Evolutionary conservation across 2,329 filamentous ascomycete species (phyloP).

Genomic region (Ceratocystis papillata): DNA sequence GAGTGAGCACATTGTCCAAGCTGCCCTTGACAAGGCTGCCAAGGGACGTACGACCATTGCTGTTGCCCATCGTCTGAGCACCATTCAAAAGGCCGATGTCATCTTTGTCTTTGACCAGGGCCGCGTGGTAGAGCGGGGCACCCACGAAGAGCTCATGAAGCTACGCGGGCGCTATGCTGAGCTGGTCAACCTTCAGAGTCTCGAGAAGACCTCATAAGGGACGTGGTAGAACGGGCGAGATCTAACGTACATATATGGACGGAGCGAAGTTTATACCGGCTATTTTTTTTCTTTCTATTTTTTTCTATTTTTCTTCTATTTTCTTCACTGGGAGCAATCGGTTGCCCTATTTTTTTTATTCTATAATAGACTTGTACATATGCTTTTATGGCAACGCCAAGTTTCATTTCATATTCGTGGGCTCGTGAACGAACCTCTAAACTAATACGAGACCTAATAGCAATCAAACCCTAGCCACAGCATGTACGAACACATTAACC

Average conservation of each 20-base stretch:
- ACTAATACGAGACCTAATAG: no score
- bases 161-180: constrained; percentile 64
- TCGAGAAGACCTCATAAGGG: constrained; percentile 35
- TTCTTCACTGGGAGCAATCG: not conserved
- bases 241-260: not conserved
- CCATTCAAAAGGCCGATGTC: constrained; percentile 86
- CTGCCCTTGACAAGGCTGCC: constrained; percentile 67
- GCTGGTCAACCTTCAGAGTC: constrained; percentile 67
- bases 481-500: not conserved
- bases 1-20: constrained; percentile 69
- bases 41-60: constrained; percentile 84
- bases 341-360: not conserved
- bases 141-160: constrained; percentile 61
- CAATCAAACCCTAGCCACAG: not conserved
- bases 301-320: not conserved
- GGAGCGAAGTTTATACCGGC: not conserved
- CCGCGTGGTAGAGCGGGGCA: constrained; percentile 72
- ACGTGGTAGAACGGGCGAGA: not conserved
- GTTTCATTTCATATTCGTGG: no score
- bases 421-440: no score
- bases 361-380: constrained; percentile 9
- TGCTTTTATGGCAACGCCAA: not conserved
- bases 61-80: constrained; percentile 82
- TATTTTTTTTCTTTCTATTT: not conserved
- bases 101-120: constrained; percentile 97